Conservation (phyloP, 2,329 filamentous ascomycete genomes). For the Dactylonectria macrodidyma region DNA sequence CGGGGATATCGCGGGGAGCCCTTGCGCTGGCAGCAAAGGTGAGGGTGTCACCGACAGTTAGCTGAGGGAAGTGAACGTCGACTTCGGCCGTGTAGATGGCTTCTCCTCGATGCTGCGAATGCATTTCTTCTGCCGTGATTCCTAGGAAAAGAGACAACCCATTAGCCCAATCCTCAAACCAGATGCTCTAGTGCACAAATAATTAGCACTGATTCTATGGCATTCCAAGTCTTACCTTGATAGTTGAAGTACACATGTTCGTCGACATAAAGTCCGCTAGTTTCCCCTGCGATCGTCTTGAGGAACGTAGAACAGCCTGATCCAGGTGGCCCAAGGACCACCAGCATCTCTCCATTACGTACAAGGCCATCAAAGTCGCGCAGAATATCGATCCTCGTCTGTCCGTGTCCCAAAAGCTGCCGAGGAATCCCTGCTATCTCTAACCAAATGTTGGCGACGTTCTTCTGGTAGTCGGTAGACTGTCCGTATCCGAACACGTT, state of each 20-base stretch:
- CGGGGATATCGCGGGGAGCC: constrained; percentile 71
- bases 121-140: constrained; percentile 43
- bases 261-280: constrained; percentile 81
- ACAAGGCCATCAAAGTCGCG: constrained; percentile 76
- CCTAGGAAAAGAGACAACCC: constrained; percentile 30
- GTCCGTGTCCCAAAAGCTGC: constrained; percentile 66
- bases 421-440: constrained; percentile 59
- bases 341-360: constrained; percentile 78
- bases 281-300: constrained; percentile 85
- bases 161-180: not conserved
- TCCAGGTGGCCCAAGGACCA: constrained; percentile 78
- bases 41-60: constrained; percentile 82
- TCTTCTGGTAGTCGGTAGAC: constrained; percentile 78
- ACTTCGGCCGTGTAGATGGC: constrained; percentile 88
- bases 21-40: constrained; percentile 80
- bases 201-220: not conserved
- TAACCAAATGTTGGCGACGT: constrained; percentile 72
- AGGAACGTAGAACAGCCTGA: constrained; percentile 84
- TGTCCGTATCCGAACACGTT: constrained; percentile 79
- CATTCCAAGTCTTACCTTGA: constrained; percentile 65
- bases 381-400: constrained; percentile 75
- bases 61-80: constrained; percentile 82
- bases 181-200: not conserved
- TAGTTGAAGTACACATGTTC: constrained; percentile 82
- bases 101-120: constrained; percentile 71